Evolutionary conservation across 306 rosid species (phyloP), one percentile per base, ranked within the genome.

Genomic region (Oxytropis ochrocephala): DNA sequence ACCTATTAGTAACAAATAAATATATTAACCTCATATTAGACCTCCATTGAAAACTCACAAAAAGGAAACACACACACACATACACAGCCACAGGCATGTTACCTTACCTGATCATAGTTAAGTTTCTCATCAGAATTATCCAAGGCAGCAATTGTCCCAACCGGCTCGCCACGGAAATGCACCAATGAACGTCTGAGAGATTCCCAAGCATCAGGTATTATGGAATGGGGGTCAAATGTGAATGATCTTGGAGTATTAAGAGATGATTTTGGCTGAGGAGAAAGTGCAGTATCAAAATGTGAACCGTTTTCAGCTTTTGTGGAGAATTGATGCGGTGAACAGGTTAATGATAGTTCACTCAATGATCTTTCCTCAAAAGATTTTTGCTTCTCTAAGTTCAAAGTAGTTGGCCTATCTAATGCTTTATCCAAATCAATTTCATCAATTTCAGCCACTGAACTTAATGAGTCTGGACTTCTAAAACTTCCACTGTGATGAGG

Each of bases 121-220:
- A 92, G 88, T 6, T 84, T 79, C 83, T 89, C 96, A 27, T 81
- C 96, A 36, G 92, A 79, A 71, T 73, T 80, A 73, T 92, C 96
- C 77, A 82, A 73, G 10, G 98, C 98, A 78, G 96, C 98, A 76
- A 89, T 92, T 33, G 96, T 92, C 66, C 98, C 98, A 47, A 89
- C 98, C 7, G 96, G 96, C 69, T 80, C 72, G 16, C 92, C 95
- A 2, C 96, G 88, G 74, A 87, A 89, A 73, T 83, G 50, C 10
- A 92, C 96, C 81, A 87, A 81, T 39, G 98, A 84, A 53, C 91
- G 87, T 82, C 86, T 84, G 58, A 92, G 67, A 72, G 91, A 85
- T 17, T 86, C 91, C 98, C 98, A 92, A 54, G 88, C 96, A 80
- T 89, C 96, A 0, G 77, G 67, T 53, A 83, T 41, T 74, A 87